These are phyloP conservation scores for Galium porrigens DNA, from an alignment of 305 asterid genomes.

Conservation along the genomic window DNA sequence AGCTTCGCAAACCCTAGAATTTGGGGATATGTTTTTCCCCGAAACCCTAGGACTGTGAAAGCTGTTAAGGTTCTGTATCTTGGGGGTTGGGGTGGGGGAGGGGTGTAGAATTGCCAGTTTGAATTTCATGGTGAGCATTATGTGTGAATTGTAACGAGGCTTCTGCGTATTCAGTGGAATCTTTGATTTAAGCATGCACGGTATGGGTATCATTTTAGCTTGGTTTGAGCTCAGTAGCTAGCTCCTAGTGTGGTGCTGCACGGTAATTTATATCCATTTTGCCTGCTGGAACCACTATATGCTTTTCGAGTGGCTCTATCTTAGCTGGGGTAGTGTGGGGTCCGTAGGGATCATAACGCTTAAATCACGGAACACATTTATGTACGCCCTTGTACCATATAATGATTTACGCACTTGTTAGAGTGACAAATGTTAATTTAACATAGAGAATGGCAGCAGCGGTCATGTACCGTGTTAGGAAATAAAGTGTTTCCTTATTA, in stretches of 20 bases:
- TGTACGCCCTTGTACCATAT: background rate
- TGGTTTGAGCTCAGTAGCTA: conserved; percentile 3
- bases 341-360: background rate
- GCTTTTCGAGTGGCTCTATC: background rate
- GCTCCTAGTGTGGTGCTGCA: conserved; percentile 18
- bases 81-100: conserved; percentile 19
- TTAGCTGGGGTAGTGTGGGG: conserved; percentile 10
- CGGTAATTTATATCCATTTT: conserved; percentile 15
- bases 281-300: background rate
- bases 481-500: conserved; percentile 11
- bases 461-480: conserved; percentile 12
- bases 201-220: background rate
- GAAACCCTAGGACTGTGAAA: conserved; percentile 38
- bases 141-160: conserved; percentile 23
- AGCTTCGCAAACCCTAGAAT: conserved; percentile 40
- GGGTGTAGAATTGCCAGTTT: conserved; percentile 20
- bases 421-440: conserved; percentile 7
- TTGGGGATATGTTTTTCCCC: conserved; percentile 25
- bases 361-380: conserved; percentile 1
- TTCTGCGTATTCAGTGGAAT: conserved; percentile 18
- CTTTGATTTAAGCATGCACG: conserved; percentile 13
- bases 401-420: background rate
- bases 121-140: conserved; percentile 26
- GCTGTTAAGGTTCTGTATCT: conserved; percentile 18
- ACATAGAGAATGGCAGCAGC: conserved; percentile 13